Conservation (phyloP, 352 stramenopile species). For the Pythium dissimile region DNA sequence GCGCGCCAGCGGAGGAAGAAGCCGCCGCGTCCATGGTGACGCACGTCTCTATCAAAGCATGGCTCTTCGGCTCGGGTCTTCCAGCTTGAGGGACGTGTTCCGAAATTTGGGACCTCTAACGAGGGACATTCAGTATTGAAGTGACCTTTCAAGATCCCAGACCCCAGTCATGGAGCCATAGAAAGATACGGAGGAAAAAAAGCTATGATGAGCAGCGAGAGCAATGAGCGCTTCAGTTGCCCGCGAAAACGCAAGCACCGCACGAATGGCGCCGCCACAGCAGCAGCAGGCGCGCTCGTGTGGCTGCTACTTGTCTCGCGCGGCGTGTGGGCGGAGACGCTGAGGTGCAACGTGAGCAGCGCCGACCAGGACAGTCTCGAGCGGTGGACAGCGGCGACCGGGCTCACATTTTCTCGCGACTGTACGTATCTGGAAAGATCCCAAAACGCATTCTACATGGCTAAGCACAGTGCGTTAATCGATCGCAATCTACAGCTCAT, state of each 20-base stretch:
- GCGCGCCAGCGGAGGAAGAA: neutral
- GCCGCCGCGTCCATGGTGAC: neutral
- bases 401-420: slow-evolving; percentile 65
- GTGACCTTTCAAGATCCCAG: neutral
- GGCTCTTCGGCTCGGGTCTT: too few species aligned
- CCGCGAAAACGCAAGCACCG: too few species aligned
- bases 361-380: slow-evolving; percentile 34
- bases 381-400: slow-evolving; percentile 46
- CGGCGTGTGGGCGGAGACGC: neutral
- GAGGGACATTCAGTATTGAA: neutral
- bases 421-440: slow-evolving; percentile 28
- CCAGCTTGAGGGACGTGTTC: too few species aligned
- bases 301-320: neutral
- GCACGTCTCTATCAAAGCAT: too few species aligned
- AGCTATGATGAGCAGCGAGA: too few species aligned
- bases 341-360: slow-evolving; percentile 54
- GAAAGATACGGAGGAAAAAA: too few species aligned
- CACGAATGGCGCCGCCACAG: too few species aligned
- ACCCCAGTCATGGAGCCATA: too few species aligned
- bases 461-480: too few species aligned
- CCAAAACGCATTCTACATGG: too few species aligned
- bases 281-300: too few species aligned
- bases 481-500: slow-evolving; percentile 51
- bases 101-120: neutral
- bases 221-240: too few species aligned